These are phyloP conservation scores for Candida sojae DNA, from an alignment of 1,139 yeast genomes.

Conservation along the genomic window DNA sequence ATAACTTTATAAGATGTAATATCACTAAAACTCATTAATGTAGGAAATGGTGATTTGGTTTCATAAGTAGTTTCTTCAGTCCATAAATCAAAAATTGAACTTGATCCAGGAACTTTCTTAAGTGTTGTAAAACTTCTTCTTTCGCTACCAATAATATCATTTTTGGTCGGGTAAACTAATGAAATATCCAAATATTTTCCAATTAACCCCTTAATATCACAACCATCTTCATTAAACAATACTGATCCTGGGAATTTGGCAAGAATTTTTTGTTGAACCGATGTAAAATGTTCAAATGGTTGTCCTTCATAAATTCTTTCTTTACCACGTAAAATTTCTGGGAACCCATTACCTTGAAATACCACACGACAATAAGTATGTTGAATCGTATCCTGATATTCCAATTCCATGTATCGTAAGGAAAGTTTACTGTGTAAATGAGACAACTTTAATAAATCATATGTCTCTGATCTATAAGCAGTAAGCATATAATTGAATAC, in stretches of 20 bases:
- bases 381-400: slow-evolving; percentile 70
- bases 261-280: slow-evolving; percentile 76
- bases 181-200: slow-evolving; percentile 77
- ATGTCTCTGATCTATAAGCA: slow-evolving; percentile 72
- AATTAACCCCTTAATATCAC: slow-evolving; percentile 50
- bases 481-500: slow-evolving; percentile 78
- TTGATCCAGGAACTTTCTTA: slow-evolving; percentile 74
- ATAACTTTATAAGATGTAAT: slow-evolving; percentile 52
- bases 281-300: slow-evolving; percentile 84
- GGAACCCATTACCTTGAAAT: slow-evolving; percentile 85
- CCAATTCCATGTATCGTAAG: slow-evolving; percentile 65
- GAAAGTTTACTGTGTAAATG: slow-evolving; percentile 72
- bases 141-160: slow-evolving; percentile 71
- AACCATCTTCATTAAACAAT: slow-evolving; percentile 64
- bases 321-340: slow-evolving; percentile 71
- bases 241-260: slow-evolving; percentile 83
- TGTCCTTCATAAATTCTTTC: slow-evolving; percentile 83
- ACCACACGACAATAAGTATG: slow-evolving; percentile 82
- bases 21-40: slow-evolving; percentile 84
- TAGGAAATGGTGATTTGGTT: slow-evolving; percentile 79
- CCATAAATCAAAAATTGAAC: slow-evolving; percentile 78
- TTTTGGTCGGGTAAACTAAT: slow-evolving; percentile 74
- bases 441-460: slow-evolving; percentile 76
- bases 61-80: slow-evolving; percentile 84
- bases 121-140: slow-evolving; percentile 69